Evolutionary conservation across 2,329 filamentous ascomycete species (phyloP).

Genomic region (Clarireedia monteithiana): DNA sequence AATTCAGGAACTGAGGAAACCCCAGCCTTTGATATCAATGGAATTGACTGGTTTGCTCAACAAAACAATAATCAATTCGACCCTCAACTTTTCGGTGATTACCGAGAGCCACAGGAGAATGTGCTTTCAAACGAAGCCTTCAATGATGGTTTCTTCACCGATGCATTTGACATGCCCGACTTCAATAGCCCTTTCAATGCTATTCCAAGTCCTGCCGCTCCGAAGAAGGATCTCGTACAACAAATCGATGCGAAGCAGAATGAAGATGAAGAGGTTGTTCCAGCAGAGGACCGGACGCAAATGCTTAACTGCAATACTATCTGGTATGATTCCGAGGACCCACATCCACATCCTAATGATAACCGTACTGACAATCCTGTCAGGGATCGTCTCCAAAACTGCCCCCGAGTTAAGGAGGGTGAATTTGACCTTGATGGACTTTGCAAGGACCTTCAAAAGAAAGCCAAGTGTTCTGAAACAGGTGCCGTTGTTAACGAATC

Average conservation of each 20-base stretch:
- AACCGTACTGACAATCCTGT: slow-evolving; percentile 2
- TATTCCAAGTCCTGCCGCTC: slow-evolving; percentile 31
- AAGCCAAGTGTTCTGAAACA: slow-evolving; percentile 88
- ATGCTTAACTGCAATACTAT: slow-evolving; percentile 84
- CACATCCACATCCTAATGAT: not conserved
- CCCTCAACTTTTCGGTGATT: slow-evolving; percentile 83
- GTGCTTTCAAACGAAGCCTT: slow-evolving; percentile 54
- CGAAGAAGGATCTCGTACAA: slow-evolving; percentile 65
- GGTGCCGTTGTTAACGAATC: slow-evolving; percentile 84
- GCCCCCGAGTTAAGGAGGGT: slow-evolving; percentile 79
- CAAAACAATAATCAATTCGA: slow-evolving; percentile 85
- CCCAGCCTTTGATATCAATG: slow-evolving; percentile 41
- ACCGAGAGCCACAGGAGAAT: slow-evolving; percentile 82
- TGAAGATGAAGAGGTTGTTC: slow-evolving; percentile 60
- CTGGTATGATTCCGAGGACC: slow-evolving; percentile 56
- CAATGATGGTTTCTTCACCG: slow-evolving; percentile 42
- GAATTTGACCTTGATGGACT: slow-evolving; percentile 91
- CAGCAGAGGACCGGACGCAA: slow-evolving; percentile 50
- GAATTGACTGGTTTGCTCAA: slow-evolving; percentile 66
- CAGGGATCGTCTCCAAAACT: slow-evolving; percentile 86
- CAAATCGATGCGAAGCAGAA: slow-evolving; percentile 72
- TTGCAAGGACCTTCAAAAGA: slow-evolving; percentile 87
- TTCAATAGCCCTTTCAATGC: slow-evolving; percentile 77
- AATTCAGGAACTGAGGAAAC: slow-evolving; percentile 21
- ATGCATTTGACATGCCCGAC: slow-evolving; percentile 70